Evolutionary conservation across 2,329 filamentous ascomycete species (phyloP).

Genomic region (Fusarium chaquense): DNA sequence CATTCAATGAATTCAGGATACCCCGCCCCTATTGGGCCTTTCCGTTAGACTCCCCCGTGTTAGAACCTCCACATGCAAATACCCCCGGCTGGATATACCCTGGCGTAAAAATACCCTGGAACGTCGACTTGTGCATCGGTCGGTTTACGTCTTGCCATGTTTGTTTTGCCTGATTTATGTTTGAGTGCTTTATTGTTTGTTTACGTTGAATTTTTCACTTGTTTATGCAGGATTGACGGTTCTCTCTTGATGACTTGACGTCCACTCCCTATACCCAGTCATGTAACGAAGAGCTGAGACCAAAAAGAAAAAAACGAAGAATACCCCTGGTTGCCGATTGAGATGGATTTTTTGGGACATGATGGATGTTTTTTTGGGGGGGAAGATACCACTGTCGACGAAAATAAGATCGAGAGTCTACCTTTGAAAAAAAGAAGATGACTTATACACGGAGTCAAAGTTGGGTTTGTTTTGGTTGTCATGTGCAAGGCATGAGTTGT

Average conservation of each 20-base stretch:
- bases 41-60: conserved; percentile 76
- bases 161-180: conserved; percentile 39
- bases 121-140: conserved; percentile 61
- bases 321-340: conserved; percentile 51
- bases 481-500: conserved; percentile 30
- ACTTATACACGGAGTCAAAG: conserved; percentile 43
- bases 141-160: conserved; percentile 56
- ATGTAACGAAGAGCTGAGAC: conserved; percentile 49
- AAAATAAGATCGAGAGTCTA: conserved; percentile 43
- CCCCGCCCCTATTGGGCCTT: conserved; percentile 91
- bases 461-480: conserved; percentile 38
- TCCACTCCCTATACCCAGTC: conserved; percentile 54
- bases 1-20: conserved; percentile 97
- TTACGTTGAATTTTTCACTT: conserved; percentile 41
- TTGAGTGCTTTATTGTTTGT: conserved; percentile 34
- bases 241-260: conserved; percentile 53
- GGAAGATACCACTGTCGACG: conserved; percentile 45
- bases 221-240: conserved; percentile 44
- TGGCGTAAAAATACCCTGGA: conserved; percentile 70
- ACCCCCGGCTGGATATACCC: conserved; percentile 75
- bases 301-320: conserved; percentile 49
- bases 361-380: conserved; percentile 41
- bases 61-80: conserved; percentile 66
- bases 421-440: conserved; percentile 31
- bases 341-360: conserved; percentile 45